Percentiles rank a stretch among this genome's conserved stretches.
phyloP scores from a whole-genome alignment of 306 rosid genomes.

The Canavalia gladiata region DNA sequence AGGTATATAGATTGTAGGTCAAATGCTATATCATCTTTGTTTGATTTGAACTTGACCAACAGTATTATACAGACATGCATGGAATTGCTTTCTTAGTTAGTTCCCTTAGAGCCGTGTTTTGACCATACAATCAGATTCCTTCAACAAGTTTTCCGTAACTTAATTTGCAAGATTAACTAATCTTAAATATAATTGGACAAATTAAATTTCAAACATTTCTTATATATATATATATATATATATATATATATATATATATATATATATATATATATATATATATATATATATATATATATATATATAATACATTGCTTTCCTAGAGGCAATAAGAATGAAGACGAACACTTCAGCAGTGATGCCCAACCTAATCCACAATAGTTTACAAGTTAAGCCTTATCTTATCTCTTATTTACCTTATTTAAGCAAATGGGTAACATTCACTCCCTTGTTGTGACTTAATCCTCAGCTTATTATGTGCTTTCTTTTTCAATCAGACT shows the following conservation, averaged over 20 bases:
- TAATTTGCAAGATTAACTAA: not conserved
- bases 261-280: constrained; percentile 6
- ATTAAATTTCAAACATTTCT: constrained; percentile 29
- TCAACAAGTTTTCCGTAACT: not conserved
- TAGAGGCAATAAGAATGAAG: not conserved
- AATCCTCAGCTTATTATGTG: not conserved
- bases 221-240: constrained; percentile 18
- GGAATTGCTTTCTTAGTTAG: not conserved
- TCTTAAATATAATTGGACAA: constrained; percentile 18
- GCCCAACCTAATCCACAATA: constrained; percentile 45
- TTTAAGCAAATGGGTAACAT: constrained; percentile 14
- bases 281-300: constrained; percentile 18
- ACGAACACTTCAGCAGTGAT: constrained; percentile 46
- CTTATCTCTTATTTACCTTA: constrained; percentile 11
- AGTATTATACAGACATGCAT: constrained; percentile 16
- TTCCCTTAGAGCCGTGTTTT: constrained; percentile 47
- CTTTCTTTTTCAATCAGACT: not conserved
- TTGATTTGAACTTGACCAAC: constrained; percentile 10
- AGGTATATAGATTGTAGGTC: constrained; percentile 42
- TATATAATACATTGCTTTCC: not conserved
- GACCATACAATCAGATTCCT: constrained; percentile 37
- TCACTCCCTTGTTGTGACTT: not conserved
- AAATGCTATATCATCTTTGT: constrained; percentile 39
- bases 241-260: too few relatives aligned
- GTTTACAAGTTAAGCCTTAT: constrained; percentile 33